Evolutionary conservation across 352 stramenopile species (phyloP), one percentile per base, ranked within the genome.

Genomic region (Phytophthora lateralis): DNA sequence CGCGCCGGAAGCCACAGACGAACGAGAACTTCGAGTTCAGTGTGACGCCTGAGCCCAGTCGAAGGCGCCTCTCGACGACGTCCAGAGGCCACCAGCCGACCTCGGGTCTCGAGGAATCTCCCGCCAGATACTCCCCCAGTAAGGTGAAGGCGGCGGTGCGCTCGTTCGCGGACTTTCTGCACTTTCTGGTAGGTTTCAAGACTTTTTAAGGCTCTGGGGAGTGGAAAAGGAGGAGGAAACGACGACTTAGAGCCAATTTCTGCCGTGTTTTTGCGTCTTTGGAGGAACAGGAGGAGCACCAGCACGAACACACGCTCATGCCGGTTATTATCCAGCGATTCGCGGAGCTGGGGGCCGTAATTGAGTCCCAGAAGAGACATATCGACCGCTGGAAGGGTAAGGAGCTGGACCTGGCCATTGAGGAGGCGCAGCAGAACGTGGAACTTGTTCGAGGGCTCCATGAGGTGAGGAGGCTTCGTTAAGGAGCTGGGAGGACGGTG

Each of bases 331-430:
- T 91, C 52, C 70, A 89, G 59, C 69, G 82, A 20, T 91, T 93
- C 51, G 75, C 81, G 8, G 82, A 94, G 52, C 69, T 94, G 9
- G 85, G 85, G 6, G 74, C 81, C 1, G 81, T 94, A 3, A 94
- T 94, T 58, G 83, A 94, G 76, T 90, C 81, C 15, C 85, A 94
- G 66, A 94, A 94, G 69, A 74, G 82, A 41, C 80, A 94, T 44
- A 93, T 92, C 30, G 83, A 94, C 51, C 80, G 78, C 20, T 94
- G 85, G 85, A 94, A 94, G 74, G 73, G 85, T 55, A 91, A 91
- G 66, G 85, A 93, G 45, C 61, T 92, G 42, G 83, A 94, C 34
- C 62, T 91, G 44, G 82, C 84, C 21, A 93, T 92, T 59, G 83
- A 74, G 11, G 85, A 92, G 43, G 62, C 73, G 1, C 75, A 91